Percentiles rank a stretch among this genome's conserved stretches.
These are phyloP conservation scores for Astragalus membranaceus DNA, from an alignment of 306 rosid species.

Conservation along the genomic window DNA sequence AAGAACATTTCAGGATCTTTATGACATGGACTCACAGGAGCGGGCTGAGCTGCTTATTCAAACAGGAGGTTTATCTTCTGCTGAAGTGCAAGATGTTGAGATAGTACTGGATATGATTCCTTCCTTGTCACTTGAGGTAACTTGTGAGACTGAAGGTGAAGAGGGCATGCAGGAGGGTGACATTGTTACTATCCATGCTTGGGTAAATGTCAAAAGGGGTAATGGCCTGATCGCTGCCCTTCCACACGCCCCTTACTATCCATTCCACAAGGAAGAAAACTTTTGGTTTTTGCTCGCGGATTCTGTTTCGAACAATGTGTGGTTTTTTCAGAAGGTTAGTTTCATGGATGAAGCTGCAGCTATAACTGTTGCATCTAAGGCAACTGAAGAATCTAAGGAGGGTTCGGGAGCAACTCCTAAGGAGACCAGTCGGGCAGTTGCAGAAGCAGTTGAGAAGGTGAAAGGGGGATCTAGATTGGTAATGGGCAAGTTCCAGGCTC, in stretches of 20 bases:
- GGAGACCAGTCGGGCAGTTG: conserved; percentile 67
- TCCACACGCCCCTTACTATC: conserved; percentile 88
- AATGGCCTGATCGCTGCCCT: conserved; percentile 82
- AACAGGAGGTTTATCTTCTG: conserved; percentile 63
- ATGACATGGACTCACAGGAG: conserved; percentile 65
- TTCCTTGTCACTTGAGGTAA: conserved; percentile 54
- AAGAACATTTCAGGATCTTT: conserved; percentile 87
- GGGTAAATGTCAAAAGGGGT: conserved; percentile 66
- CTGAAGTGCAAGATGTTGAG: conserved; percentile 81
- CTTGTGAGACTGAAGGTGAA: conserved; percentile 96
- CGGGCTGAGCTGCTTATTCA: conserved; percentile 80
- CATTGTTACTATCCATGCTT: conserved; percentile 74
- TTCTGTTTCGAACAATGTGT: conserved; percentile 63
- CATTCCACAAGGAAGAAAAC: conserved; percentile 87
- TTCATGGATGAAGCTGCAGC: conserved; percentile 93
- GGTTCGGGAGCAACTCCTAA: conserved; percentile 73
- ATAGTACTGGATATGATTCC: conserved; percentile 80
- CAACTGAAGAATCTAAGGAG: conserved; percentile 85
- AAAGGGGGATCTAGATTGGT: conserved; percentile 76
- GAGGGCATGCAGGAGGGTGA: conserved; percentile 96
- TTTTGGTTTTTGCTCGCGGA: conserved; percentile 89
- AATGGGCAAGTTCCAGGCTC: conserved; percentile 87
- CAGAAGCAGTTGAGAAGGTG: conserved; percentile 79
- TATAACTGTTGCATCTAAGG: conserved; percentile 78
- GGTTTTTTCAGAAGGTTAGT: conserved; percentile 94